Conservation (phyloP, 352 stramenopile species). For the Pythium apleroticum region DNA sequence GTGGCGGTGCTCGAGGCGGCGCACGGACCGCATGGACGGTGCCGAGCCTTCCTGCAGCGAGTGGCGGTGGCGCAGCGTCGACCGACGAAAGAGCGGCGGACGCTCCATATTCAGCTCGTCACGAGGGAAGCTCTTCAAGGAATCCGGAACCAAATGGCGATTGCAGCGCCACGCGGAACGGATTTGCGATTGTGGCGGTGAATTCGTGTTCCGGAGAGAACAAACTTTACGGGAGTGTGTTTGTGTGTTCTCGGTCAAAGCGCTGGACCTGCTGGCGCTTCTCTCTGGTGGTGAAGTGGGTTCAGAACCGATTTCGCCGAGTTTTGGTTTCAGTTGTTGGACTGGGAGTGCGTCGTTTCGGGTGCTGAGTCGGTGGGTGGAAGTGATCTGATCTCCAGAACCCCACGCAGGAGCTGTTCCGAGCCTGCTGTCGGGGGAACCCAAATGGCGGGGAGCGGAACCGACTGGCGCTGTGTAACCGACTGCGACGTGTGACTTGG, state of each 20-base stretch:
- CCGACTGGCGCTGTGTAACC: too few relatives aligned
- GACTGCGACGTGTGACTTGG: too few relatives aligned
- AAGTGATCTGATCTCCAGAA: neutral
- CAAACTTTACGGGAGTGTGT: neutral
- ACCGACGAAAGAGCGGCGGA: slow-evolving; percentile 6
- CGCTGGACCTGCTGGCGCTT: neutral
- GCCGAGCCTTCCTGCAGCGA: slow-evolving; percentile 14
- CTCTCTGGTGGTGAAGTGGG: neutral
- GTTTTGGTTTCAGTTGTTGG: neutral
- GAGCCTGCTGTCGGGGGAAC: neutral
- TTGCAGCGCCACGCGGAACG: neutral
- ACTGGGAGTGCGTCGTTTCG: neutral
- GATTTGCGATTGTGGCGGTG: neutral
- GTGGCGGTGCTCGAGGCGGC: slow-evolving; percentile 51
- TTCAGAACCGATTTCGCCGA: neutral
- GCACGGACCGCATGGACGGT: slow-evolving; percentile 11
- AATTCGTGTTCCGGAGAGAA: neutral
- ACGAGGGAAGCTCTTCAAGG: too few relatives aligned
- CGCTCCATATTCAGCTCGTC: slow-evolving; percentile 5
- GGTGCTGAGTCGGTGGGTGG: neutral
- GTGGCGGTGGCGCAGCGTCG: slow-evolving; percentile 20
- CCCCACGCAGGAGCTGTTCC: neutral
- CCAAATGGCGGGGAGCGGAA: neutral
- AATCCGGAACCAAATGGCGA: neutral
- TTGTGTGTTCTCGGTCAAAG: too few relatives aligned